These are phyloP conservation scores for Aaosphaeria pasadenensis DNA, from an alignment of 2,329 filamentous ascomycete species.

Conservation along the genomic window DNA sequence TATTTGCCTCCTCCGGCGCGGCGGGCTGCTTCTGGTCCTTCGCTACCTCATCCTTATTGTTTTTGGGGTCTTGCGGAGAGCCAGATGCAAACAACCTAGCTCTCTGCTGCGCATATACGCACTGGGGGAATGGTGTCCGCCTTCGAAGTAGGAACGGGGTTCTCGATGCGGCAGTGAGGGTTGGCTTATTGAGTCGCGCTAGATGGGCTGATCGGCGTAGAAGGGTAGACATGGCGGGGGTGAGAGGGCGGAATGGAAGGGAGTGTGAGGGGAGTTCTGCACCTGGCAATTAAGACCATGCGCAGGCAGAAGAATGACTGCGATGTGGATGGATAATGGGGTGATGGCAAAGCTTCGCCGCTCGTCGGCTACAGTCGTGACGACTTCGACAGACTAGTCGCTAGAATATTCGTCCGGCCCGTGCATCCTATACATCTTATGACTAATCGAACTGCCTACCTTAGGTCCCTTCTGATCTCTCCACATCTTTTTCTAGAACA, in stretches of 20 bases:
- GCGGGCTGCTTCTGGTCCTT: slow-evolving; percentile 24
- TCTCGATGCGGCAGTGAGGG: slow-evolving; percentile 52
- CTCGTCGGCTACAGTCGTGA: slow-evolving; percentile 1
- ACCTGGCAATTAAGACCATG: slow-evolving; percentile 12
- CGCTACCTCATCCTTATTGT: slow-evolving; percentile 20
- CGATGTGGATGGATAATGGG: slow-evolving; percentile 2
- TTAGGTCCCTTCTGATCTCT: too few relatives aligned
- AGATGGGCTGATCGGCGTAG: slow-evolving; percentile 65
- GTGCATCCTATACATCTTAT: too few relatives aligned
- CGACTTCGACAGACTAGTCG: neutral
- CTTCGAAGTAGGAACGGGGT: slow-evolving; percentile 37
- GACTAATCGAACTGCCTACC: too few relatives aligned
- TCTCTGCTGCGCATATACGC: slow-evolving; percentile 43
- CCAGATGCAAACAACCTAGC: slow-evolving; percentile 42
- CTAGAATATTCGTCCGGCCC: slow-evolving; percentile 3
- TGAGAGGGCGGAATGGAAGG: slow-evolving; percentile 6
- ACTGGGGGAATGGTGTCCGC: slow-evolving; percentile 41
- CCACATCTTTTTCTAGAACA: too few relatives aligned
- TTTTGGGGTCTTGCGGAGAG: slow-evolving; percentile 30
- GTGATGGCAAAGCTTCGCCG: slow-evolving; percentile 7
- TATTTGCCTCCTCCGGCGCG: slow-evolving; percentile 18
- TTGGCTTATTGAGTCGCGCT: slow-evolving; percentile 59
- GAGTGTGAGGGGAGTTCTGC: neutral
- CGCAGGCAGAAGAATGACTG: slow-evolving; percentile 6
- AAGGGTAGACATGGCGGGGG: slow-evolving; percentile 59